A percentile compares a stretch with the other conserved stretches of the same genome.
These are phyloP conservation scores for Alternaria gansuensis DNA, from an alignment of 2,329 filamentous ascomycete genomes.

Conservation along the genomic window DNA sequence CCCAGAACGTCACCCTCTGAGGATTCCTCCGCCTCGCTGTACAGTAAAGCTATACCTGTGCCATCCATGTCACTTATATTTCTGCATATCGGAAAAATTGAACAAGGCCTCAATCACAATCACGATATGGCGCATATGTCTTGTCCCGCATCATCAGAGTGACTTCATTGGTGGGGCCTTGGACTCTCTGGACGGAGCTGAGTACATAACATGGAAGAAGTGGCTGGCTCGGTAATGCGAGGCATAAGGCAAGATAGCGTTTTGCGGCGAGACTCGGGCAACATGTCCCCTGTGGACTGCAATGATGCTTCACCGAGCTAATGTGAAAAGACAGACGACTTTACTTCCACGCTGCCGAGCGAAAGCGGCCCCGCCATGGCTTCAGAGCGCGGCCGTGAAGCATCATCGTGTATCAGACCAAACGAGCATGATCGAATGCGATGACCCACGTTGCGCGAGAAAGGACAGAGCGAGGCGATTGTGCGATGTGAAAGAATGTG, in stretches of 20 bases:
- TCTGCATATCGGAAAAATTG: conserved; percentile 34
- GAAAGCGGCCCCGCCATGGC: conserved; percentile 41
- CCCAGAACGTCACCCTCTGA: conserved; percentile 6
- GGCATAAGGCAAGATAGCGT: conserved; percentile 29
- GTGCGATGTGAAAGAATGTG: no score
- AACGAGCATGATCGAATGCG: background rate
- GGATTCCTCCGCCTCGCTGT: conserved; percentile 32
- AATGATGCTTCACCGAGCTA: conserved; percentile 16
- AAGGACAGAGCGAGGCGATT: conserved; percentile 17
- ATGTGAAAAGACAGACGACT: conserved; percentile 27
- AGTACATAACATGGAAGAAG: conserved; percentile 9
- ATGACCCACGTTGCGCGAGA: conserved; percentile 48
- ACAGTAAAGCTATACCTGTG: conserved; percentile 43
- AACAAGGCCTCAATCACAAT: conserved; percentile 32
- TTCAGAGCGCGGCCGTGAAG: conserved; percentile 51
- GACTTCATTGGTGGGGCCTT: conserved; percentile 36
- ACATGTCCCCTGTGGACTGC: conserved; percentile 14
- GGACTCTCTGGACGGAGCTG: conserved; percentile 12
- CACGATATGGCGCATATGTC: conserved; percentile 18
- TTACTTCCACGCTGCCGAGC: conserved; percentile 38
- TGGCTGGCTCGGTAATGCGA: conserved; percentile 38
- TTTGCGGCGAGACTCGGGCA: conserved; percentile 49
- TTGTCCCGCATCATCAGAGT: conserved; percentile 1
- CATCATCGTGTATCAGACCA: conserved; percentile 9
- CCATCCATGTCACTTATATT: conserved; percentile 27